Base-by-base conservation (phyloP, 257 asterid species). In the Prunella vulgaris region DNA sequence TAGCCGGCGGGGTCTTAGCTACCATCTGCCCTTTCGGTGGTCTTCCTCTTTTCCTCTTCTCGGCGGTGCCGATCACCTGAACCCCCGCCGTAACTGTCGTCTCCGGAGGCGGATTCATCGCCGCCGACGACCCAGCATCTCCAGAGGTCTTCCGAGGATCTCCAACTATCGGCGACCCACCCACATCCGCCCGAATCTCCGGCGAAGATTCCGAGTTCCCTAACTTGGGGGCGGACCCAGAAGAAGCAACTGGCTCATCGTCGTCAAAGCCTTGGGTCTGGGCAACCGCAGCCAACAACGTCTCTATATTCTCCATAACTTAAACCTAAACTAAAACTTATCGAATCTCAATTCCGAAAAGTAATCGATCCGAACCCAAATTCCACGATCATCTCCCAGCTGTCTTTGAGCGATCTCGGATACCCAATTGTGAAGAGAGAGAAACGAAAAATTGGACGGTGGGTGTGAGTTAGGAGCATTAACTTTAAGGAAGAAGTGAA, bases 1-100 rank as follows among this genome's bases (percentile, higher is more conserved):
- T 79, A 8, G 76, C 74, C 24, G 82, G 83, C 22, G 82, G 94
- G 21, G 80, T 77, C 70, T 72, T 74, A 37, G 68, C 64, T 28
- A 27, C 77, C 37, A 57, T 32, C 51, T 60, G 77, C 64, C 80
- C 83, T 66, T 61, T 76, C 1, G 84, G 74, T 51, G 89, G 89
- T 33, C 95, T 60, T 15, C 95, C 89, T 56, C 96, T 77, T 75
- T 69, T 85, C 79, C 79, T 66, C 80, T 70, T 88, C 74, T 81
- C 92, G 2, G 10, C 80, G 5, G 59, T 40, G 61, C 66, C 83
- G 74, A 52, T 77, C 69, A 60, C 79, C 63, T 21, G 81, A 25
- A 49, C 69, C 74, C 10, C 54, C 57, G 73, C 75, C 73, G 60
- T 20, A 59, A 37, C 44, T n/a, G 65, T 35, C 38, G 71, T 5